Evolutionary conservation across 2,329 filamentous ascomycete species (phyloP), one percentile per base, ranked within the genome.

Genomic region (Mariannaea elegans): DNA sequence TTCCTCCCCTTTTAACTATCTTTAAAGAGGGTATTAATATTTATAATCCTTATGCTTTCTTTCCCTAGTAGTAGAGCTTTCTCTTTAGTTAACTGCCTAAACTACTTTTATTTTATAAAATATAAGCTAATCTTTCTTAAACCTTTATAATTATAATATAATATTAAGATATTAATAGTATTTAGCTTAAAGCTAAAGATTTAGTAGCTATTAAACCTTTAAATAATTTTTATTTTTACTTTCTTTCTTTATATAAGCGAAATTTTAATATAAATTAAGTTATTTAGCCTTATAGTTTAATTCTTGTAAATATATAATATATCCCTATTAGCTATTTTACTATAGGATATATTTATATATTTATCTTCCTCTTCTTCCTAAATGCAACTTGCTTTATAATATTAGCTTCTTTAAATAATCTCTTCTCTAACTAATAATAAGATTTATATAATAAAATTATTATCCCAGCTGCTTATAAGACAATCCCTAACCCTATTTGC

Each of bases 131-230:
- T 2, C 39, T 50, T 14, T 13, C 32, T 4, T n/a, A 50, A 4
- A 8, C 16, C 21, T 51, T 38, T 10, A 29, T 62, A 7, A n/a
- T 47, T 14, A 18, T 61, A 16, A 38, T 13, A 18, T 39, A 42
- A 7, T 42, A 46, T 3, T 62, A 53, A 48, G 58, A 57, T 21
- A 16, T 61, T 19, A 42, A 57, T 27, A 61, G 58, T 14, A 27
- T 61, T 31, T 61, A n/a, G 41, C 41, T 44, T 13, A 19, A 19
- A 3, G 21, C 21, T 13, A 44, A 23, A 7, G 21, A 24, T 24
- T 19, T 44, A 24, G 7, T 10, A 2, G 18, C 39, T n/a, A 44
- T 44, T 10, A 3, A 24, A 14, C 39, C 21, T 23, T 19, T 19
- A 14, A 44, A 44, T 27, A 3, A 44, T 19, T 24, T 44, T 14